Evolutionary conservation across 2,329 filamentous ascomycete species (phyloP).

Genomic region (Hymenoscyphus infarciens): DNA sequence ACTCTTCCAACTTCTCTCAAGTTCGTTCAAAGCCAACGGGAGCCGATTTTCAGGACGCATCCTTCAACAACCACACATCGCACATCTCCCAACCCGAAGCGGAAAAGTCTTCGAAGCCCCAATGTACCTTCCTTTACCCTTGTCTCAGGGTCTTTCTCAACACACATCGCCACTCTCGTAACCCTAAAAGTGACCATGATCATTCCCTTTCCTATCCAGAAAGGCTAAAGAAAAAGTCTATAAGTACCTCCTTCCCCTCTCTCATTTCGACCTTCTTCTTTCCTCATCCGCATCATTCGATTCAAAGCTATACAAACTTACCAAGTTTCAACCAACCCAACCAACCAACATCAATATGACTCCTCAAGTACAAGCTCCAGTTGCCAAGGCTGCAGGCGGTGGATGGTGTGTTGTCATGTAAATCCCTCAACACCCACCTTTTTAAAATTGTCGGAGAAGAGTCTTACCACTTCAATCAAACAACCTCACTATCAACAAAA

Average conservation of each 20-base stretch:
- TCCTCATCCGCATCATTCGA: background rate
- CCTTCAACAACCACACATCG: background rate
- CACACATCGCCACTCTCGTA: background rate
- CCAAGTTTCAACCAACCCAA: background rate
- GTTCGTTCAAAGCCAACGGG: background rate
- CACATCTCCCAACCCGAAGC: background rate
- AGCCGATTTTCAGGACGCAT: background rate
- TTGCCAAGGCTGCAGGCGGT: constrained; percentile 6
- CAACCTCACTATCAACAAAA: background rate
- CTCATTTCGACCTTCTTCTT: background rate
- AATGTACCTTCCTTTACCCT: background rate
- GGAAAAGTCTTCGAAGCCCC: background rate
- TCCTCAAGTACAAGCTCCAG: constrained; percentile 7
- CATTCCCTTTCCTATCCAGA: too few relatives aligned
- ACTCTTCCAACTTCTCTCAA: background rate
- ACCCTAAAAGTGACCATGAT: too few relatives aligned
- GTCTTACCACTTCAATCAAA: background rate
- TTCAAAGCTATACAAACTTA: background rate
- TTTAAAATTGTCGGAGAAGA: background rate
- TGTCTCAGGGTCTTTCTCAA: background rate
- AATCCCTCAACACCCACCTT: background rate
- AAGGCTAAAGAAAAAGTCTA: background rate
- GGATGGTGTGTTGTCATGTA: constrained; percentile 7
- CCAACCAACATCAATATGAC: constrained; percentile 1
- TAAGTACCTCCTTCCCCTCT: background rate